Evolutionary conservation across 2,329 filamentous ascomycete genomes (phyloP), one percentile per base, ranked within the genome.

Genomic region (Colletotrichum musicola): DNA sequence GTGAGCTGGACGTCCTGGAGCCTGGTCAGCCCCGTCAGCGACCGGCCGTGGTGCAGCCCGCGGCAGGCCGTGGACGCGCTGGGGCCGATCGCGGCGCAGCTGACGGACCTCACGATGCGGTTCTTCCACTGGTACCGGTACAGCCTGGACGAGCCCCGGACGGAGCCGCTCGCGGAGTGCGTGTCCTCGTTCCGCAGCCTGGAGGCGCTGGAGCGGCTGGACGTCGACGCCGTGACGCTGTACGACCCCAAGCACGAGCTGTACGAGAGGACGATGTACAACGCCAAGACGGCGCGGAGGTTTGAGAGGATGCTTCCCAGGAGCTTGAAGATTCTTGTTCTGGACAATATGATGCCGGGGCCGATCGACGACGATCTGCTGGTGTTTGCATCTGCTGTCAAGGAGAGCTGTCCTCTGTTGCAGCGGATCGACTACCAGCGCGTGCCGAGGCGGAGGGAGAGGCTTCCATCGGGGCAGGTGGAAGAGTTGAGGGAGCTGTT

Each of bases 371-470:
- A 63, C 25, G 51, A 63, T 2, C 1, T 56, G 30, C 3, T 38
- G 9, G 51, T 20, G 2, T 56, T 63, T 13, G 25, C 51, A n/a
- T 25, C 35, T 3, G 16, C 14, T 40, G 27, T 46, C 0, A 16
- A 27, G 5, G 9, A 27, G 10, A 22, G n/a, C 9, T 63, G 60
- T 9, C 60, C 60, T 6, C 20, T 13, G 3, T 18, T 55, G 38
- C 14, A 42, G 7, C n/a, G 10, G 1, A 54, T 62, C 18, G 18
- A 20, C 13, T 54, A 62, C 6, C 35, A 44, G 1, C 49, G 47
- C 6, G n/a, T 16, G 6, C 20, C 16, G 0, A 51, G 27, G 1
- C 2, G 9, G 2, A 22, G 22, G 0, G 27, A n/a, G 6, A 18
- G 46, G 30, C 14, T 50, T 27, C 55, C 40, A 2, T 18, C 46